These are phyloP conservation scores for Bondarzewia mesenterica DNA, from an alignment of 1,284 basidiomycete genomes.

Conservation along the genomic window DNA sequence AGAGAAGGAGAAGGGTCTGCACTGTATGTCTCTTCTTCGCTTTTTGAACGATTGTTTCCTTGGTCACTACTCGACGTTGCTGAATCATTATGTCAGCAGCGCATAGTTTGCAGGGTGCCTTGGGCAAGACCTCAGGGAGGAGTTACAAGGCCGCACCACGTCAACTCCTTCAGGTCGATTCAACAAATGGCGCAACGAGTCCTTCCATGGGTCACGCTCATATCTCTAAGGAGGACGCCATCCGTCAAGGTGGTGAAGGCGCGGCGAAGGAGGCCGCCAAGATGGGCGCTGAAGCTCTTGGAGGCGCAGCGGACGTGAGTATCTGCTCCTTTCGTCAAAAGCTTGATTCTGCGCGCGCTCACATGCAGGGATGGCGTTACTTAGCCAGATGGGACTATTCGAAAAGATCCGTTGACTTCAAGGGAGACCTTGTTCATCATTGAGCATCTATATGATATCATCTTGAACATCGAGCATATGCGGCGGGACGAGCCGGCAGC, in stretches of 20 bases:
- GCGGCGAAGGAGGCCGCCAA: constrained; percentile 66
- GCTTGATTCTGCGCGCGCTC: neutral
- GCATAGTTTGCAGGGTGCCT: constrained; percentile 86
- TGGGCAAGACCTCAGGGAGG: constrained; percentile 88
- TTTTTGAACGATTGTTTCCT: neutral
- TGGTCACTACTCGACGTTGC: constrained; percentile 1
- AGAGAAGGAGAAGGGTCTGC: constrained; percentile 71
- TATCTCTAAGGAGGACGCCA: constrained; percentile 47
- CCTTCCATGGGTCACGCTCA: constrained; percentile 49
- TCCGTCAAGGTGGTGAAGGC: constrained; percentile 34
- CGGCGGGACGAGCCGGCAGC: constrained; percentile 68
- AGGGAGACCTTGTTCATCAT: constrained; percentile 76
- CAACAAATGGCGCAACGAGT: constrained; percentile 34
- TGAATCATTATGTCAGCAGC: constrained; percentile 36
- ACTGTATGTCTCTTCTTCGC: constrained; percentile 50
- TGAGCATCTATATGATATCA: constrained; percentile 82
- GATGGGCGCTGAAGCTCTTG: constrained; percentile 60
- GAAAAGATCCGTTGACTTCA: constrained; percentile 67
- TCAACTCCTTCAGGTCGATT: constrained; percentile 86
- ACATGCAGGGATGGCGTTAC: constrained; percentile 4
- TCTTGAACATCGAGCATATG: constrained; percentile 82
- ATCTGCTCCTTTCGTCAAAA: too few species aligned
- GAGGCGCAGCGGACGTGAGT: constrained; percentile 43
- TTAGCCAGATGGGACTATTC: constrained; percentile 48
- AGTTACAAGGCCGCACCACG: constrained; percentile 94